phyloP scores from a whole-genome alignment of 2,329 filamentous ascomycete species.

The Leptoxyphium fumago region DNA sequence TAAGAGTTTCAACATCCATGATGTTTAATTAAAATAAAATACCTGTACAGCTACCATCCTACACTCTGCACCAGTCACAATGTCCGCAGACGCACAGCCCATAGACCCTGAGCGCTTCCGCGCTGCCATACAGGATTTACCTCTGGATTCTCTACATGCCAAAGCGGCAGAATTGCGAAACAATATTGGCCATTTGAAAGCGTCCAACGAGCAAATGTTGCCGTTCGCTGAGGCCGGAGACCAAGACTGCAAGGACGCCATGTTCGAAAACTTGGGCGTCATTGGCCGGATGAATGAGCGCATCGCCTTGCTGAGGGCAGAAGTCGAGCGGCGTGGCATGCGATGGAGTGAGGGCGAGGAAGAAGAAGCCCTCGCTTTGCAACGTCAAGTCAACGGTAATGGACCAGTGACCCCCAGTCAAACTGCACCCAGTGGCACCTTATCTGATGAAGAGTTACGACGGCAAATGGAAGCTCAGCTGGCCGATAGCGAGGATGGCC shows the following conservation, averaged over 20 bases:
- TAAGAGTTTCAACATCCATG: background rate
- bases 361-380: conserved; percentile 8
- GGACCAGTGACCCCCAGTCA: conserved; percentile 3
- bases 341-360: conserved; percentile 29
- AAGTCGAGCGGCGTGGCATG: conserved; percentile 49
- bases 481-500: conserved; percentile 32
- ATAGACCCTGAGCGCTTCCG: conserved; percentile 20
- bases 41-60: background rate
- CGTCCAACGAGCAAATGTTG: conserved; percentile 57
- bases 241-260: conserved; percentile 55
- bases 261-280: conserved; percentile 55
- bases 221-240: conserved; percentile 54
- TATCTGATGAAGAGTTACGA: conserved; percentile 46
- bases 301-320: conserved; percentile 46
- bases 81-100: conserved; percentile 6
- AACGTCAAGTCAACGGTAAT: conserved; percentile 4
- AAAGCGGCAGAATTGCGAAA: conserved; percentile 66
- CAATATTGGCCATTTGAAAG: conserved; percentile 57
- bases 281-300: conserved; percentile 54
- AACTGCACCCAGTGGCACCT: conserved; percentile 26
- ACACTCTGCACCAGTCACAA: conserved; percentile 5
- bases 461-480: conserved; percentile 39
- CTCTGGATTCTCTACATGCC: conserved; percentile 51
- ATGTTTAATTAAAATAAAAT: background rate
- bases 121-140: conserved; percentile 51